phyloP scores from a whole-genome alignment of 163 green algal genomes.

The Chlamydomonas reinhardtii region DNA sequence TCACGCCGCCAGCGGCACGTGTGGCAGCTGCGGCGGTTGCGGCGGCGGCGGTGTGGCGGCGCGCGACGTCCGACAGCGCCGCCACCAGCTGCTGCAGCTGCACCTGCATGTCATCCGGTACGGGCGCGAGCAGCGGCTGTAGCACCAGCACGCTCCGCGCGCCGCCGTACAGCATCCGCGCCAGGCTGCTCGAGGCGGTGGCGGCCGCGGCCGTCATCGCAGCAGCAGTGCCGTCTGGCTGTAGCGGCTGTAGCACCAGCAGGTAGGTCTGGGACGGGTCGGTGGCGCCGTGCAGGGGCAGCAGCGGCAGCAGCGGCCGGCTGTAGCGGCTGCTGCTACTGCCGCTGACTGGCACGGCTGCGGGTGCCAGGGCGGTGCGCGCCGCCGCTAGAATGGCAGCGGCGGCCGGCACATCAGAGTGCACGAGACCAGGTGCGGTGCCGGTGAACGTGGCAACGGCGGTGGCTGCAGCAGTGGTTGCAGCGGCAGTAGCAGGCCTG shows the following conservation, averaged over 20 bases:
- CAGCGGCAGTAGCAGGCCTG: conserved; percentile 7
- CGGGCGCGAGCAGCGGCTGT: neutral
- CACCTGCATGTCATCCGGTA: neutral
- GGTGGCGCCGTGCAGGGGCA: neutral
- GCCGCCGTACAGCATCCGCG: conserved; percentile 11
- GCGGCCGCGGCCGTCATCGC: neutral
- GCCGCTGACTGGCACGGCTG: neutral
- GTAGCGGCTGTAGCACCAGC: neutral
- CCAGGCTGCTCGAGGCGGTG: neutral
- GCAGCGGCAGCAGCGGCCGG: neutral
- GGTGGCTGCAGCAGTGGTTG: neutral
- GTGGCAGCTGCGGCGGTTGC: neutral
- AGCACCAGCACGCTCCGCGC: conserved; percentile 12
- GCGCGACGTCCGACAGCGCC: neutral
- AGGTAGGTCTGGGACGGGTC: neutral
- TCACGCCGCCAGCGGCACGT: too few species aligned
- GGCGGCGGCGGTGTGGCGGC: neutral
- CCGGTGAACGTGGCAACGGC: neutral
- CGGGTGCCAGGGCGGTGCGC: neutral
- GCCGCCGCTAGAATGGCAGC: neutral
- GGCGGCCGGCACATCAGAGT: too few species aligned
- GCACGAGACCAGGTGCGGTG: too few species aligned
- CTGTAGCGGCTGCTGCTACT: neutral
- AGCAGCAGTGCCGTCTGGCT: neutral
- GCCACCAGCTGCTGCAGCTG: neutral